Evolutionary conservation across 768 basidiomycete genomes (phyloP).

Genomic region (Tulasnella sp.): DNA sequence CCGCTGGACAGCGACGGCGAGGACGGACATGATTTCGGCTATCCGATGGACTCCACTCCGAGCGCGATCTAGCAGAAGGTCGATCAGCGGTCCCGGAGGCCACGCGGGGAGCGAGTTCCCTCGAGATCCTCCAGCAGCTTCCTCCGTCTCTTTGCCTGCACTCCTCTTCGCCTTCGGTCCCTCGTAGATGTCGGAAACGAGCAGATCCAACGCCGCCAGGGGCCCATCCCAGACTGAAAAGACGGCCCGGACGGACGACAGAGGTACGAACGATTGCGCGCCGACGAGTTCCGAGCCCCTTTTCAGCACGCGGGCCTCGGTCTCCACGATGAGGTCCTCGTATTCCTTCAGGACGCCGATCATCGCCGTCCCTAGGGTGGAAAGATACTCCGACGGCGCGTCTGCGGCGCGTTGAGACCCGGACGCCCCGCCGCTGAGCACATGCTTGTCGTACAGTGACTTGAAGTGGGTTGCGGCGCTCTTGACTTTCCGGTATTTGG

Average conservation of each 20-base stretch:
- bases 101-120: constrained; percentile 25
- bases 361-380: constrained; percentile 63
- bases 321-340: constrained; percentile 63
- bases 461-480: constrained; percentile 31
- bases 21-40: constrained; percentile 52
- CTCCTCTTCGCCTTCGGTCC: constrained; percentile 9
- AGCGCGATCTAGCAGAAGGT: constrained; percentile 59
- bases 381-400: constrained; percentile 46
- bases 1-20: constrained; percentile 65
- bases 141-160: neutral
- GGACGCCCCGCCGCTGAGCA: neutral
- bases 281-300: constrained; percentile 69
- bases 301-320: constrained; percentile 65
- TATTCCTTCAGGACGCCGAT: constrained; percentile 70
- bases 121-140: neutral
- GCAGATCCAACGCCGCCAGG: constrained; percentile 52
- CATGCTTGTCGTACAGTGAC: neutral
- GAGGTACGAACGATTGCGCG: constrained; percentile 71
- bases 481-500: constrained; percentile 63
- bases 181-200: constrained; percentile 44
- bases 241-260: constrained; percentile 70
- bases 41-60: constrained; percentile 71
- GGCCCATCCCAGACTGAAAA: constrained; percentile 88
- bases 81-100: constrained; percentile 70
- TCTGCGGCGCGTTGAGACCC: neutral